Conservation (phyloP, 73 alveolate species). For the Paramecium octaurelia region DNA sequence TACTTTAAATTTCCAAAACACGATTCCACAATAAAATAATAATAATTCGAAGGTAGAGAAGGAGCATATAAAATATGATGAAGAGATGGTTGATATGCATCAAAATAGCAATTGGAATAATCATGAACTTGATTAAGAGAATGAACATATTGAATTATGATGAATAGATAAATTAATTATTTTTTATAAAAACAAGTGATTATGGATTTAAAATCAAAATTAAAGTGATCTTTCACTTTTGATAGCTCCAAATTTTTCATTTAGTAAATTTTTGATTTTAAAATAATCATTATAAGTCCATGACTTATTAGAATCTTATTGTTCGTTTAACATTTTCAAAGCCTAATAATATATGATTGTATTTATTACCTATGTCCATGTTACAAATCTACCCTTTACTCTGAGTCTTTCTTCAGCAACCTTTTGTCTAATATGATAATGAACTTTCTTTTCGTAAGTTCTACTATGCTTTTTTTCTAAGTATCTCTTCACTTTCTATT, state of each 20-base stretch:
- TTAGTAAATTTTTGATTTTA: neutral
- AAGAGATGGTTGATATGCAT: neutral
- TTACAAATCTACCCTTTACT: conserved; percentile 62
- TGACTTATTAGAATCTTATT: neutral
- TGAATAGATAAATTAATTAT: neutral
- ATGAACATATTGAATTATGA: conserved; percentile 21
- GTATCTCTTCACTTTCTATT: conserved; percentile 47
- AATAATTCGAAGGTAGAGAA: neutral
- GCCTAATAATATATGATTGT: neutral
- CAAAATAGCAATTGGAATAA: neutral
- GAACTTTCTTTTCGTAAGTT: conserved; percentile 61
- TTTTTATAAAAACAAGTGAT: neutral
- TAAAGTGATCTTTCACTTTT: neutral
- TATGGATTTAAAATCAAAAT: neutral
- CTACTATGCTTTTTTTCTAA: conserved; percentile 55
- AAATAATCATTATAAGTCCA: conserved; percentile 38
- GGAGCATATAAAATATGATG: neutral
- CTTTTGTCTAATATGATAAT: conserved; percentile 55
- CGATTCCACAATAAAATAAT: neutral
- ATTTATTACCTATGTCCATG: conserved; percentile 30
- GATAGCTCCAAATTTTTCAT: conserved; percentile 42
- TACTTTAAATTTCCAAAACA: neutral
- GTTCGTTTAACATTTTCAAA: neutral
- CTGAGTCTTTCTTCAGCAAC: conserved; percentile 64
- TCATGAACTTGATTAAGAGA: neutral